Evolutionary conservation across 805 yeast species (phyloP), one percentile per base, ranked within the genome.

Genomic region (Candida railenensis): DNA sequence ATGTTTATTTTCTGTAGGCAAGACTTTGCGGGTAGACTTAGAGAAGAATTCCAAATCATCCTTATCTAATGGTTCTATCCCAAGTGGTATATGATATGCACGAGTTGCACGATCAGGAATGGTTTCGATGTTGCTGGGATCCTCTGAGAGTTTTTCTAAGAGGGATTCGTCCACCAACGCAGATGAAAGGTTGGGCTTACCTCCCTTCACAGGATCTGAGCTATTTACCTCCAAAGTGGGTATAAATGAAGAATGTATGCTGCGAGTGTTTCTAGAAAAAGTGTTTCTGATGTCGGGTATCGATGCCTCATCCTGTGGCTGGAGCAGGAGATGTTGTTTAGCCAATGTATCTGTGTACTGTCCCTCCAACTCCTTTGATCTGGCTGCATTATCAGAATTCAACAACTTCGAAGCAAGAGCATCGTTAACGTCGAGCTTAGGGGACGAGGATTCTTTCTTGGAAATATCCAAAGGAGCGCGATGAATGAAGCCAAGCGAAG

Each of bases 41-140:
- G 61, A 47, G 65, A 67, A 51, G 46, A 61, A 42, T 20, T 53
- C 40, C 47, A 59, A 48, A 42, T 59, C 57, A 14, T 47, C 49
- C n/a, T 59, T 54, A 9, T 63, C 55, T 25, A 77, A 63, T 1
- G 75, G 72, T n/a, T 70, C 71, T 50, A 71, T 63, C 36, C 72
- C 74, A 50, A 65, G 53, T 21, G 85, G 85, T 4, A 66, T 57
- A 48, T 40, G 34, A 12, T 16, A n/a, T 20, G 71, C 50, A 19
- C 69, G 75, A 2, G 62, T 63, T 22, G 60, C 62, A 32, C 56
- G 58, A 19, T 61, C 58, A 4, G 85, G 78, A 19, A 73, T 73
- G 36, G 60, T 57, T 50, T 82, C 87, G n/a, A 81, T 65, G 43
- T 74, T 78, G 37, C 64, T 64, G 21, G 68, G 74, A 32, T 64